These are phyloP conservation scores for Xylaria palmicola DNA, from an alignment of 495 filamentous ascomycete genomes.

Conservation along the genomic window DNA sequence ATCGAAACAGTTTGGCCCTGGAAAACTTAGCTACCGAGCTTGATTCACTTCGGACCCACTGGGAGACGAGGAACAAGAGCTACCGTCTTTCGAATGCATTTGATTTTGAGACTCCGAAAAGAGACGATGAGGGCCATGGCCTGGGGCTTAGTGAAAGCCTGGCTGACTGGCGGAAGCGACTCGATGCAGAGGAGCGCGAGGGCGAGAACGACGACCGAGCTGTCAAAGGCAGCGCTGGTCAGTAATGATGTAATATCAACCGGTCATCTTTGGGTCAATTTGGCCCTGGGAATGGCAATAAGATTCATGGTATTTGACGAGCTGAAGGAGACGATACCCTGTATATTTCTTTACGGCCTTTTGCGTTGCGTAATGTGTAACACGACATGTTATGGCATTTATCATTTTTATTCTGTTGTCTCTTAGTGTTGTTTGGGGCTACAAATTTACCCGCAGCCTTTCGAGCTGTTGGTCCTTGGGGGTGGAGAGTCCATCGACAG, in stretches of 20 bases:
- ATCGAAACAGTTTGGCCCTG: conserved; percentile 79
- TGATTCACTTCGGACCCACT: conserved; percentile 81
- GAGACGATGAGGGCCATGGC: conserved; percentile 45
- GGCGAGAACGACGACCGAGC: conserved; percentile 19
- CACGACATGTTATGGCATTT: conserved; percentile 20
- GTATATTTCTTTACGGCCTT: conserved; percentile 16
- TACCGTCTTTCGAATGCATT: conserved; percentile 85
- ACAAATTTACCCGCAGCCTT: neutral
- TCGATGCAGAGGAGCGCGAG: conserved; percentile 64
- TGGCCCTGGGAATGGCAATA: neutral
- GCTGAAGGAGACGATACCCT: conserved; percentile 19
- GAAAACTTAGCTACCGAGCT: conserved; percentile 91
- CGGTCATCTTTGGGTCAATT: neutral
- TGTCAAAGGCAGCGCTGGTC: conserved; percentile 5
- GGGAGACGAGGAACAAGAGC: conserved; percentile 93
- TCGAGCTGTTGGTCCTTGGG: neutral
- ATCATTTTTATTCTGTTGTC: conserved; percentile 12
- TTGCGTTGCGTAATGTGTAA: conserved; percentile 19
- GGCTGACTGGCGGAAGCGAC: conserved; percentile 70
- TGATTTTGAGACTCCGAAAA: conserved; percentile 67
- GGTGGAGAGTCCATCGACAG: neutral
- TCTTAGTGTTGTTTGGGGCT: neutral
- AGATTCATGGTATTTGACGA: conserved; percentile 12
- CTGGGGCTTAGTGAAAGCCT: conserved; percentile 63
- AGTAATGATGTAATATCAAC: conserved; percentile 5